Evolutionary conservation across 352 stramenopile genomes (phyloP).

Genomic region (Achlya hypogyna): DNA sequence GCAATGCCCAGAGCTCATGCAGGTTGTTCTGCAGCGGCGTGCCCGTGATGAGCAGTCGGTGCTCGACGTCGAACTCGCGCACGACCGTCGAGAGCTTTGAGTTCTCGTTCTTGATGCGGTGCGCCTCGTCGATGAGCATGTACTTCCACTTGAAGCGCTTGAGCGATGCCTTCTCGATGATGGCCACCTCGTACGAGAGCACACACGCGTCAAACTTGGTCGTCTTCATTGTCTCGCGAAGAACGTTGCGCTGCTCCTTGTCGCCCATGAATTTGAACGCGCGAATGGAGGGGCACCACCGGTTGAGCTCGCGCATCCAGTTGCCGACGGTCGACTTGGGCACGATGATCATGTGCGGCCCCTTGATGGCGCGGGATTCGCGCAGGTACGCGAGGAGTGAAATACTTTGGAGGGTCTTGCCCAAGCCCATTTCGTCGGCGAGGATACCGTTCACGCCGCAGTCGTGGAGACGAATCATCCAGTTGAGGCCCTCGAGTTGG

Average conservation of each 20-base stretch:
- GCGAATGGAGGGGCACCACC: conserved; percentile 91
- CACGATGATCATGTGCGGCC: conserved; percentile 97
- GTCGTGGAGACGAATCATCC: conserved; percentile 92
- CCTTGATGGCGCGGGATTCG: conserved; percentile 88
- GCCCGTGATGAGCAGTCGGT: conserved; percentile 93
- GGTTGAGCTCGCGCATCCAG: conserved; percentile 97
- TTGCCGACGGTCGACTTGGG: conserved; percentile 98
- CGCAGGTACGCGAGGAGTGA: conserved; percentile 94
- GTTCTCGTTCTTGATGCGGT: conserved; percentile 97
- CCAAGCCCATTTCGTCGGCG: conserved; percentile 85
- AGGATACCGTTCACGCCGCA: conserved; percentile 79
- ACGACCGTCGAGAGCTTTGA: conserved; percentile 83
- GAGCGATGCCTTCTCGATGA: conserved; percentile 90
- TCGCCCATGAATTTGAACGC: conserved; percentile 96
- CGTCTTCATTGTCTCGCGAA: conserved; percentile 77
- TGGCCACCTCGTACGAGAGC: conserved; percentile 88
- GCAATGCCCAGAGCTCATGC: conserved; percentile 98
- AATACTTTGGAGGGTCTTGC: conserved; percentile 97
- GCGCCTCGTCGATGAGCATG: conserved; percentile 97
- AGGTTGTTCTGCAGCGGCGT: conserved; percentile 99
- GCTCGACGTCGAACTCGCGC: conserved; percentile 88
- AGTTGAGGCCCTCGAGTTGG: conserved; percentile 82
- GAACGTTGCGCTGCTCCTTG: conserved; percentile 89
- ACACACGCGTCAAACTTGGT: conserved; percentile 91
- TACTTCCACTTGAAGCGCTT: conserved; percentile 96